Percentiles rank a stretch among this genome's conserved stretches.
phyloP scores from a whole-genome alignment of 2,329 filamentous ascomycete genomes.

The Aspergillus thermomutatus region DNA sequence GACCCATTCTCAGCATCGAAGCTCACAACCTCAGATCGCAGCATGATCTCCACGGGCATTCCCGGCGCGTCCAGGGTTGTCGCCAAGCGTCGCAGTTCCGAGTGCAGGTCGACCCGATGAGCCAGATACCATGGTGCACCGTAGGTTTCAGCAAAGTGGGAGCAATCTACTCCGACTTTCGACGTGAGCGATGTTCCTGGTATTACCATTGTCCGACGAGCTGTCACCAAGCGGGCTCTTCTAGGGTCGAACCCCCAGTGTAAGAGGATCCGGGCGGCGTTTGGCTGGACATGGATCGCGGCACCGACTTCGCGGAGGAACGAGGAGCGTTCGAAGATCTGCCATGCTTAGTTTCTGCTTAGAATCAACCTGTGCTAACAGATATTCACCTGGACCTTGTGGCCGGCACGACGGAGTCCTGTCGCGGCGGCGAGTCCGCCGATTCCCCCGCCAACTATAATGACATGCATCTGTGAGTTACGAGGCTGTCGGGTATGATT shows the following conservation, averaged over 20 bases:
- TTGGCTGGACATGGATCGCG: slow-evolving; percentile 26
- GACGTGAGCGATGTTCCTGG: background rate
- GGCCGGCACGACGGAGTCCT: background rate
- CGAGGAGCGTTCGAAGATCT: slow-evolving; percentile 5
- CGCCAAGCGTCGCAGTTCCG: slow-evolving; percentile 16
- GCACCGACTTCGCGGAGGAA: slow-evolving; percentile 25
- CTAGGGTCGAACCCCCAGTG: slow-evolving; percentile 23
- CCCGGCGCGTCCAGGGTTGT: background rate
- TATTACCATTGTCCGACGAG: background rate
- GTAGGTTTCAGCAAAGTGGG: background rate
- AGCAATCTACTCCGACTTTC: background rate
- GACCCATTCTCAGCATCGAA: slow-evolving; percentile 20
- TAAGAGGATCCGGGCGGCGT: slow-evolving; percentile 22
- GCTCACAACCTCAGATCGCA: slow-evolving; percentile 17
- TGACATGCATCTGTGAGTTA: background rate
- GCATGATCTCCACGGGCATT: slow-evolving; percentile 14
- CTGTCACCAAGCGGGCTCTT: background rate
- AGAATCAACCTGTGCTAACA: too few species aligned
- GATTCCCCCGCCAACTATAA: background rate
- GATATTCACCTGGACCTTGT: background rate
- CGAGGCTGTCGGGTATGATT: background rate
- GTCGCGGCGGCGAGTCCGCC: background rate
- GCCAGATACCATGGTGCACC: slow-evolving; percentile 4
- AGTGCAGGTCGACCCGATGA: slow-evolving; percentile 18
- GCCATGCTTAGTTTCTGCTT: background rate